A percentile compares a stretch with the other conserved stretches of the same genome.
phyloP scores from a whole-genome alignment of 1,284 basidiomycete genomes.

The Heterobasidion parviporum region DNA sequence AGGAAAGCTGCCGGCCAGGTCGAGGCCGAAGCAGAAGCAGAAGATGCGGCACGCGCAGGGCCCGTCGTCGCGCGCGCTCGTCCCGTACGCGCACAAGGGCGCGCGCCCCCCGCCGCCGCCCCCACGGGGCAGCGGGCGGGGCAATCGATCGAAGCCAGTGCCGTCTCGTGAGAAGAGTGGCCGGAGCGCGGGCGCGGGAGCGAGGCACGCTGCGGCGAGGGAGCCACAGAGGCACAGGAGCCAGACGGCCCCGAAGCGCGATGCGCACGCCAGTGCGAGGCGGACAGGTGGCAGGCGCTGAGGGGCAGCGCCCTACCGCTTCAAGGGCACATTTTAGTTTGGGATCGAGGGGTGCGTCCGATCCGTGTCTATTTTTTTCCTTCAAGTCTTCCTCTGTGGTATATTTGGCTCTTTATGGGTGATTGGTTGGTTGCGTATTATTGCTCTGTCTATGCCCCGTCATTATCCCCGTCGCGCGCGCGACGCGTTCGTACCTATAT shows the following conservation, averaged over 20 bases:
- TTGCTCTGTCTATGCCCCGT: no score
- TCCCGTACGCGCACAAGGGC: slow-evolving; percentile 2
- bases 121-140: background rate
- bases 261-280: background rate
- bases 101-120: background rate
- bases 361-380: no score
- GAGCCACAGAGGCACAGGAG: slow-evolving; percentile 3
- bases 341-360: no score
- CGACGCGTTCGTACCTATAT: no score
- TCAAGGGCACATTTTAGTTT: no score
- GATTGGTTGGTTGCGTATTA: no score
- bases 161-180: background rate
- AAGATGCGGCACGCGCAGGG: background rate
- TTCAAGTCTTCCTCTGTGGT: no score
- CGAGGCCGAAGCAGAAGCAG: background rate
- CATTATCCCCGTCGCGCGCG: no score
- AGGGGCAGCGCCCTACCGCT: background rate
- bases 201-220: no score
- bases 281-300: background rate
- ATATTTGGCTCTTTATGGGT: no score
- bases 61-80: background rate
- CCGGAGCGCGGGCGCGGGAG: background rate
- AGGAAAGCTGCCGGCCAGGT: background rate
- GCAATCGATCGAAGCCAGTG: background rate
- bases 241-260: slow-evolving; percentile 1